A percentile compares a stretch with the other conserved stretches of the same genome.
Evolutionary conservation across 306 rosid species (phyloP).

Genomic region (Malus sieversii): DNA sequence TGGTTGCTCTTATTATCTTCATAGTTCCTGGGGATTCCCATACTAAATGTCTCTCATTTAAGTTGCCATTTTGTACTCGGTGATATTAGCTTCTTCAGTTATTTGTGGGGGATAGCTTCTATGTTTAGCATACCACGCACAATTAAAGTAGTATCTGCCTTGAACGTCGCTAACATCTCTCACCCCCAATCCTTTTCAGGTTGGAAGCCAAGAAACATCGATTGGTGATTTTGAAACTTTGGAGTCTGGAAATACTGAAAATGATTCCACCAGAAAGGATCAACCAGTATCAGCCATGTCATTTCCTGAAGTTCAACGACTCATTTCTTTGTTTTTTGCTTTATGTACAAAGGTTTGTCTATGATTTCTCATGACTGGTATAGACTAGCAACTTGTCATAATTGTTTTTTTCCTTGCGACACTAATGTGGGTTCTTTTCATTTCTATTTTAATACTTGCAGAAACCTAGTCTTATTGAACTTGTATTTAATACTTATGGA

Average conservation of each 20-base stretch:
- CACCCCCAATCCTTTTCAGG: conserved; percentile 32
- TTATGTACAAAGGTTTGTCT: conserved; percentile 78
- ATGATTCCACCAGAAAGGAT: conserved; percentile 34
- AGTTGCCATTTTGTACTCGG: not conserved
- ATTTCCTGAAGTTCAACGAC: conserved; percentile 74
- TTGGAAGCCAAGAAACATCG: conserved; percentile 53
- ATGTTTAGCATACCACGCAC: not conserved
- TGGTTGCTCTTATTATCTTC: not conserved
- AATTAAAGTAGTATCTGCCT: too few relatives aligned
- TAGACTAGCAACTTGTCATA: not conserved
- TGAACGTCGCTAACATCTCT: not conserved
- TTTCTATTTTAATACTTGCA: conserved; percentile 26
- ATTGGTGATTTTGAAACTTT: conserved; percentile 44
- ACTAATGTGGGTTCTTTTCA: conserved; percentile 9
- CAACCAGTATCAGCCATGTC: conserved; percentile 45
- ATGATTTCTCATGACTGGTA: conserved; percentile 9
- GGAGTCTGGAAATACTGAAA: conserved; percentile 55
- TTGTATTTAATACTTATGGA: conserved; percentile 68
- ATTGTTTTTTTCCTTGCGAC: conserved; percentile 9
- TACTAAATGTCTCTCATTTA: not conserved
- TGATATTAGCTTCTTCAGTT: not conserved
- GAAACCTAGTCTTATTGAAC: conserved; percentile 85
- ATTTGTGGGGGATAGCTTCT: not conserved
- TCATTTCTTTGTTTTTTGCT: conserved; percentile 82
- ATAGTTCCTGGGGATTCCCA: not conserved